These are phyloP conservation scores for Fusarium drepaniforme DNA, from an alignment of 2,329 filamentous ascomycete species.

Conservation along the genomic window DNA sequence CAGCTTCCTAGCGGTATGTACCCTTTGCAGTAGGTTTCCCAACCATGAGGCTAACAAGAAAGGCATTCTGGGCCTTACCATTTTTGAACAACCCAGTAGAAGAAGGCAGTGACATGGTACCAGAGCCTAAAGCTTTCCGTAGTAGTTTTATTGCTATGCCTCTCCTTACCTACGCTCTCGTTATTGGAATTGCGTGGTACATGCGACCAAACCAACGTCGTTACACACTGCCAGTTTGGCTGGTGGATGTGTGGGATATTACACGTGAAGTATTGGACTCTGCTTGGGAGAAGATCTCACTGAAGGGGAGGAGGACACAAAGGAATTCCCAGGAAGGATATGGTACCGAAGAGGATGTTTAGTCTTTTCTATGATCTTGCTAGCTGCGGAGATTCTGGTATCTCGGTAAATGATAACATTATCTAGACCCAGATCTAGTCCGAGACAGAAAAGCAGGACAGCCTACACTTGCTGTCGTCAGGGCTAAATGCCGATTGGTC, in stretches of 20 bases:
- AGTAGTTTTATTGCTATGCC: background rate
- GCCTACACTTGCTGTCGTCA: background rate
- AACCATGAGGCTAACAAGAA: background rate
- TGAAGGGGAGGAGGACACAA: too few species aligned
- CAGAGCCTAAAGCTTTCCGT: background rate
- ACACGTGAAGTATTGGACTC: background rate
- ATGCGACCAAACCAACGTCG: background rate
- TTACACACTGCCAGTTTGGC: background rate
- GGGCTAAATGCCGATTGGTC: background rate
- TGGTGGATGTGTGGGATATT: background rate
- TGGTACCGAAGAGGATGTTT: too few species aligned
- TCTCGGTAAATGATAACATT: background rate
- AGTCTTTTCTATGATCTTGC: too few species aligned
- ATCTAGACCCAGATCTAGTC: fast-evolving
- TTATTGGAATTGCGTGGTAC: background rate
- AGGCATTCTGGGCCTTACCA: background rate
- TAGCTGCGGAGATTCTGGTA: too few species aligned
- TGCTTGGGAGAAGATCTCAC: background rate
- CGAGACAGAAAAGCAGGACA: background rate
- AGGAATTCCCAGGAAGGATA: too few species aligned
- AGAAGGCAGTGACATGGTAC: background rate
- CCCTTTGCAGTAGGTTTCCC: fast-evolving
- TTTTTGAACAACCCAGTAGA: background rate
- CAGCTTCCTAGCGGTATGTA: background rate
- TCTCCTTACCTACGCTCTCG: background rate